These are phyloP conservation scores for Trichosporon coremiiforme DNA, from an alignment of 1,284 basidiomycete genomes.

Conservation along the genomic window DNA sequence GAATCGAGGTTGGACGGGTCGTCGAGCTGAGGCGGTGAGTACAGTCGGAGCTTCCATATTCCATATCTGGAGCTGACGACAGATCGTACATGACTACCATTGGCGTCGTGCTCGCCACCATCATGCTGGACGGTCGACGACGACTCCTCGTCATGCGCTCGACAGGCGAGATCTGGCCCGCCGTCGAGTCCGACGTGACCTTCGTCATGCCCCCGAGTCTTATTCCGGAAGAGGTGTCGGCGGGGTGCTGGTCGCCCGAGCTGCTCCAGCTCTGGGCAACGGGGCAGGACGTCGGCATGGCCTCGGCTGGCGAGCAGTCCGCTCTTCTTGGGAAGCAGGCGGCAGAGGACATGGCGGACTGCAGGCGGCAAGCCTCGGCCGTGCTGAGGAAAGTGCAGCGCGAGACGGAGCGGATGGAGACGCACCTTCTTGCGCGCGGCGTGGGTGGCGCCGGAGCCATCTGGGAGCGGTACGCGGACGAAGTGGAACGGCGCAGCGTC, in stretches of 20 bases:
- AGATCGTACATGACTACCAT: slow-evolving; percentile 34
- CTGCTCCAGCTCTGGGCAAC: slow-evolving; percentile 36
- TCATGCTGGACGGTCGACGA: slow-evolving; percentile 36
- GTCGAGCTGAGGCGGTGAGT: slow-evolving; percentile 49
- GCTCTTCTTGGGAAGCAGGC: slow-evolving; percentile 19
- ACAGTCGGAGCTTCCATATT: neutral
- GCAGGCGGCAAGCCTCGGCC: slow-evolving; percentile 43
- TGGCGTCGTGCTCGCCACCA: slow-evolving; percentile 45
- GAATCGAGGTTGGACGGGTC: slow-evolving; percentile 43
- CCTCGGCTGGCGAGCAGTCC: slow-evolving; percentile 15
- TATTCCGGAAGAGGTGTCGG: slow-evolving; percentile 31
- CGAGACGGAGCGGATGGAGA: slow-evolving; percentile 49
- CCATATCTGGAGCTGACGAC: neutral
- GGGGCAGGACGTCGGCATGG: slow-evolving; percentile 31
- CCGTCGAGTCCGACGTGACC: slow-evolving; percentile 50
- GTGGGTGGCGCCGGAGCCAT: slow-evolving; percentile 43
- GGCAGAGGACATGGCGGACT: slow-evolving; percentile 36
- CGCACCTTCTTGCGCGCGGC: slow-evolving; percentile 33
- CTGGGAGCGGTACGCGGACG: slow-evolving; percentile 38
- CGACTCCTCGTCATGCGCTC: slow-evolving; percentile 45
- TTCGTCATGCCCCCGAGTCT: slow-evolving; percentile 51
- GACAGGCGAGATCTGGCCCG: slow-evolving; percentile 50
- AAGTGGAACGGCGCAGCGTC: slow-evolving; percentile 32
- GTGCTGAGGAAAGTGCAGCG: slow-evolving; percentile 43
- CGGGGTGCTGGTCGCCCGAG: slow-evolving; percentile 39